Percentiles rank a stretch among this genome's conserved stretches.
These are phyloP conservation scores for Eucalyptus curtisii DNA, from an alignment of 345 rosid species.

Conservation along the genomic window DNA sequence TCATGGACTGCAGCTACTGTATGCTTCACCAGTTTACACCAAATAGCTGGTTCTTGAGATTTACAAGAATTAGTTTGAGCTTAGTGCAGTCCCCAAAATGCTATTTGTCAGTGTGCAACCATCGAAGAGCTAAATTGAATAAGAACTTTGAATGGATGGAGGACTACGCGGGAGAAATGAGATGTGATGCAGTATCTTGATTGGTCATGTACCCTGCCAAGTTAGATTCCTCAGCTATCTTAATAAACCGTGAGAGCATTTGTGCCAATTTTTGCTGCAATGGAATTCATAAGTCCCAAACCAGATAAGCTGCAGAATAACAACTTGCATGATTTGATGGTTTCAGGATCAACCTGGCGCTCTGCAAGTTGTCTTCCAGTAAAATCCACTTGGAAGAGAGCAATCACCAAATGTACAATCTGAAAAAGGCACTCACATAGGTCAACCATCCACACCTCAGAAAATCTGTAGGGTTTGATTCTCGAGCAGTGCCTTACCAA, in stretches of 20 bases:
- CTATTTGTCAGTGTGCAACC: not conserved
- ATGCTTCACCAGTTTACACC: not conserved
- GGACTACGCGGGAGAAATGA: not conserved
- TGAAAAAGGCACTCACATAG: conserved; percentile 1
- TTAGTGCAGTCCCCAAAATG: not conserved
- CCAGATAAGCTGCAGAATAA: not conserved
- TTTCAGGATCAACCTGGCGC: not conserved
- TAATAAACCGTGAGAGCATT: not conserved
- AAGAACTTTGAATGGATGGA: not conserved
- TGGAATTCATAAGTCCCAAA: not conserved
- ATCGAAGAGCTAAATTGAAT: not conserved
- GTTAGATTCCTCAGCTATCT: not conserved
- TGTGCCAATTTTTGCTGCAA: not conserved
- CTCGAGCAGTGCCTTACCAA: not conserved
- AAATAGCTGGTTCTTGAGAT: not conserved
- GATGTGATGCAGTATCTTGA: not conserved
- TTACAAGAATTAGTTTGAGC: not conserved
- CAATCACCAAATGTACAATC: conserved; percentile 83
- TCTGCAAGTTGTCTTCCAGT: conserved; percentile 35
- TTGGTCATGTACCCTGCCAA: not conserved
- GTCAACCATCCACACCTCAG: not conserved
- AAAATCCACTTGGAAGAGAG: conserved; percentile 81
- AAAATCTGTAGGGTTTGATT: not conserved
- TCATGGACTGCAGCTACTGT: not conserved
- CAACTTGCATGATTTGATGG: not conserved